Percentiles rank a stretch among this genome's conserved stretches.
Evolutionary conservation across 306 rosid species (phyloP).

Genomic region (Sicyos baderoa): DNA sequence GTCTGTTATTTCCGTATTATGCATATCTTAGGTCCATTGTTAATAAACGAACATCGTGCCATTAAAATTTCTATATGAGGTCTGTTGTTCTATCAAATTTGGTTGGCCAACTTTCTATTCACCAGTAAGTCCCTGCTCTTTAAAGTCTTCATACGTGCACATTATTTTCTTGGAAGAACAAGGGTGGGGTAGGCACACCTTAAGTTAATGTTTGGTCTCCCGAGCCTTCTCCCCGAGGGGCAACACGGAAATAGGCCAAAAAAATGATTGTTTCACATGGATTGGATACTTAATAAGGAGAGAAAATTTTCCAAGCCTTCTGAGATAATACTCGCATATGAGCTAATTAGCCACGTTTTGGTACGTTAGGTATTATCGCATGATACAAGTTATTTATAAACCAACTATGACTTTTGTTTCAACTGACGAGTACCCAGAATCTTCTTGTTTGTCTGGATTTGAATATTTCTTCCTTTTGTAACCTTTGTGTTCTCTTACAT

Average conservation of each 20-base stretch:
- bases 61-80: not conserved
- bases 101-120: not conserved
- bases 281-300: no score
- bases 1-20: not conserved
- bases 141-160: not conserved
- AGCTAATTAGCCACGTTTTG: not conserved
- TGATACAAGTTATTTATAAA: no score
- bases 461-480: not conserved
- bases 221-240: not conserved
- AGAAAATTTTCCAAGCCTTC: not conserved
- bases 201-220: not conserved
- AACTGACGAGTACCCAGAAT: not conserved
- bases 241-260: not conserved
- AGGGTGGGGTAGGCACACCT: not conserved
- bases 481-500: slow-evolving; percentile 18
- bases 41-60: not conserved
- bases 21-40: not conserved
- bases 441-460: not conserved
- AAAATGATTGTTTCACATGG: not conserved
- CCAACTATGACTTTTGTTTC: not conserved
- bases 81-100: not conserved
- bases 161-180: not conserved
- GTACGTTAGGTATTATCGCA: no score
- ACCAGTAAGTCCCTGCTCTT: not conserved
- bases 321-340: not conserved